Evolutionary conservation across 345 rosid genomes (phyloP).

Genomic region (Populus pruinosa): DNA sequence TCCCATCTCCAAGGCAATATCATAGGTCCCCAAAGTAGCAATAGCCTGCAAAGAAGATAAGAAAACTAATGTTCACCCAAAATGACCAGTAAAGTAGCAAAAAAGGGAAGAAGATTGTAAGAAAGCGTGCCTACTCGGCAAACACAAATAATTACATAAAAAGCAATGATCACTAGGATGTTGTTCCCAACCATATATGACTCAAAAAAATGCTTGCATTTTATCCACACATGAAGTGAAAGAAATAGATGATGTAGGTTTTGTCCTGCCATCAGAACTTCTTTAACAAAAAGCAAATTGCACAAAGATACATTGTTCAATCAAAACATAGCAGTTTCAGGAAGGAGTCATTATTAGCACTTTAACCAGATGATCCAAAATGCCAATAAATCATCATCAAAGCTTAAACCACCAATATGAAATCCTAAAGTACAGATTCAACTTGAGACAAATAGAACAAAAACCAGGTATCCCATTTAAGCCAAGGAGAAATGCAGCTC

Average conservation of each 20-base stretch:
- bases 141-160: neutral
- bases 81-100: neutral
- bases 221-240: neutral
- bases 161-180: neutral
- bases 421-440: neutral
- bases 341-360: neutral
- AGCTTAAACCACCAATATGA: neutral
- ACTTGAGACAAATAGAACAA: neutral
- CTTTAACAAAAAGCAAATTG: neutral
- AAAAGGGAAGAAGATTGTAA: neutral
- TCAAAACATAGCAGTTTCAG: neutral
- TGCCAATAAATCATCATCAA: neutral
- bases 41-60: slow-evolving; percentile 47
- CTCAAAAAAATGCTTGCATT: neutral
- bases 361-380: neutral
- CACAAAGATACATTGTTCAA: neutral
- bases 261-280: neutral
- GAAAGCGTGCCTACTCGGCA: neutral
- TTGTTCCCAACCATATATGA: neutral
- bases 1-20: slow-evolving; percentile 80
- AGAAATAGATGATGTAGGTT: neutral
- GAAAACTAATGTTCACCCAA: neutral
- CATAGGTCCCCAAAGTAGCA: slow-evolving; percentile 88
- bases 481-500: neutral
- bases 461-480: neutral